phyloP scores from a whole-genome alignment of 345 rosid species.

The Draba incana region DNA sequence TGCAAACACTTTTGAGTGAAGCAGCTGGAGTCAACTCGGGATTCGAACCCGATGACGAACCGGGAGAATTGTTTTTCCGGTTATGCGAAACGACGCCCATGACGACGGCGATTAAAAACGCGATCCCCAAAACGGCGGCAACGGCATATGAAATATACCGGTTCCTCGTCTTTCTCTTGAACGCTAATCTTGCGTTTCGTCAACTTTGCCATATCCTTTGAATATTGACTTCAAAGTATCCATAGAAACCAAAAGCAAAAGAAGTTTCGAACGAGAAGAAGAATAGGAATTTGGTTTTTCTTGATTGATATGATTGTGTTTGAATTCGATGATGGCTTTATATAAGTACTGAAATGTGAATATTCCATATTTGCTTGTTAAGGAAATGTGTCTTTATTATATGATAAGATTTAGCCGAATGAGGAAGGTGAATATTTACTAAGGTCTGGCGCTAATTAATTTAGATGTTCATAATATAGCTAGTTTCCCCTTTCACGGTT shows the following conservation, averaged over 20 bases:
- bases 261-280: neutral
- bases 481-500: no score
- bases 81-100: slow-evolving; percentile 45
- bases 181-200: slow-evolving; percentile 55
- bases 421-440: slow-evolving; percentile 14
- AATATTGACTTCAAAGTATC: slow-evolving; percentile 59
- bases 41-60: slow-evolving; percentile 12
- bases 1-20: slow-evolving; percentile 65
- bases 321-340: neutral
- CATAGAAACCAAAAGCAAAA: slow-evolving; percentile 39
- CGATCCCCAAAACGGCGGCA: slow-evolving; percentile 43
- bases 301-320: neutral
- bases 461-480: neutral
- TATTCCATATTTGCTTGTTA: slow-evolving; percentile 13
- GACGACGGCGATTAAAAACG: slow-evolving; percentile 46
- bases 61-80: slow-evolving; percentile 28
- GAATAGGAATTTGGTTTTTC: neutral
- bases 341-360: slow-evolving; percentile 11
- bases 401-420: neutral
- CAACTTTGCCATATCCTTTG: slow-evolving; percentile 82
- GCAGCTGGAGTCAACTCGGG: slow-evolving; percentile 59
- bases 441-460: slow-evolving; percentile 5
- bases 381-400: slow-evolving; percentile 4
- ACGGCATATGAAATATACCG: slow-evolving; percentile 48
- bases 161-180: slow-evolving; percentile 49